phyloP scores from a whole-genome alignment of 2,329 filamentous ascomycete genomes.

The Purpureocillium takamizusanense region DNA sequence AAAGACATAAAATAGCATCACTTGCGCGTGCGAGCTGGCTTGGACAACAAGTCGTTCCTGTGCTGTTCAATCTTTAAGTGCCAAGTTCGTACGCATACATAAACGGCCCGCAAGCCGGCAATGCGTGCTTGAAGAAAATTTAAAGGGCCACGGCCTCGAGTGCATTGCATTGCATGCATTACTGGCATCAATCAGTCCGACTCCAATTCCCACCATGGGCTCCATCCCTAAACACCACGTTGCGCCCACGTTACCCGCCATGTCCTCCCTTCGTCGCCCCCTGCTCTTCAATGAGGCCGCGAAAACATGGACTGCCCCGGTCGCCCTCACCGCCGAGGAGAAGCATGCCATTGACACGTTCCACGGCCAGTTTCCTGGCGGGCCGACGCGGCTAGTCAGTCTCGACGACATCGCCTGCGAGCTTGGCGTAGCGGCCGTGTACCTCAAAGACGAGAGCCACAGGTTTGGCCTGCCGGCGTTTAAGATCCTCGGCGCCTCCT shows the following conservation, averaged over 20 bases:
- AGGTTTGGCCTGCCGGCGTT: conserved; percentile 65
- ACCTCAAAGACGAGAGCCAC: conserved; percentile 62
- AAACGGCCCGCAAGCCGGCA: no score
- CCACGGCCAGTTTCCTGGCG: conserved; percentile 25
- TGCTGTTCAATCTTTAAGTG: no score
- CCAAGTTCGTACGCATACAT: no score
- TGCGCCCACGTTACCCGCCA: background rate
- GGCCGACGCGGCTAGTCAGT: conserved; percentile 39
- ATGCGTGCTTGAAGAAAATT: no score
- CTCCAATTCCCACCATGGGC: no score
- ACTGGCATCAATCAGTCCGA: no score
- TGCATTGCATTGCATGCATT: no score
- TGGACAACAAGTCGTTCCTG: no score
- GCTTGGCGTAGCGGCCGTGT: conserved; percentile 47
- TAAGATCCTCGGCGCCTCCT: conserved; percentile 73
- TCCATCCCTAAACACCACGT: no score
- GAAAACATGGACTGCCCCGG: conserved; percentile 4
- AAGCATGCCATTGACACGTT: conserved; percentile 5
- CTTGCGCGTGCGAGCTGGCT: no score
- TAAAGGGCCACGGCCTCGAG: no score
- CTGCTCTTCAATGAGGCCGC: conserved; percentile 8
- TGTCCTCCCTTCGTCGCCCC: conserved; percentile 6
- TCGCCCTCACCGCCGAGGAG: conserved; percentile 1
- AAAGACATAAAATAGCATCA: no score
- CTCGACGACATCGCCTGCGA: conserved; percentile 46